These are phyloP conservation scores for Pseudozyma sp. DNA, from an alignment of 1,284 basidiomycete species.

Conservation along the genomic window DNA sequence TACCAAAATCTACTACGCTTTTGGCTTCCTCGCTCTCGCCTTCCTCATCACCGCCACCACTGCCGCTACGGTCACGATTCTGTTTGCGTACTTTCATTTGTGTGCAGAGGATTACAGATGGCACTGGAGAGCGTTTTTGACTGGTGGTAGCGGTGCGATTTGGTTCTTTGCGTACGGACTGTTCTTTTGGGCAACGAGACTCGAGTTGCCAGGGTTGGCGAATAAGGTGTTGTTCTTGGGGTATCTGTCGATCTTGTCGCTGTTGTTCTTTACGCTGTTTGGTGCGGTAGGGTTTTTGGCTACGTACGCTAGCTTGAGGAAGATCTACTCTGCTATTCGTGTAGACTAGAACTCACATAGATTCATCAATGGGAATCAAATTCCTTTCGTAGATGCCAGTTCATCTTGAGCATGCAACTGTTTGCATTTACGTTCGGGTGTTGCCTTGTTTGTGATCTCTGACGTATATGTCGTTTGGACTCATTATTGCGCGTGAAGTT, in stretches of 20 bases:
- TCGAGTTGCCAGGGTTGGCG: constrained; percentile 84
- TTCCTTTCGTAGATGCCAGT: background rate
- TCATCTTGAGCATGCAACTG: background rate
- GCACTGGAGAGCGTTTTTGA: constrained; percentile 96
- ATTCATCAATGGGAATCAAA: no score
- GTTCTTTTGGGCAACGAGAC: constrained; percentile 87
- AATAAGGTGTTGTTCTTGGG: constrained; percentile 90
- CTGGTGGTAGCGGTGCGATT: constrained; percentile 91
- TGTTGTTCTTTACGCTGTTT: constrained; percentile 88
- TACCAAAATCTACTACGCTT: constrained; percentile 76
- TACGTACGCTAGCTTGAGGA: constrained; percentile 52
- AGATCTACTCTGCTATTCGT: constrained; percentile 61
- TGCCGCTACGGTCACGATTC: constrained; percentile 63
- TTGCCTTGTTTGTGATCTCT: no score
- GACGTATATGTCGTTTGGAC: no score
- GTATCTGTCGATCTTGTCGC: constrained; percentile 84
- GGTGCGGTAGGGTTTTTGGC: constrained; percentile 71
- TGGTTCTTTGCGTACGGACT: constrained; percentile 86
- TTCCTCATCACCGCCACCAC: constrained; percentile 81
- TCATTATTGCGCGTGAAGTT: no score
- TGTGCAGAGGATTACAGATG: constrained; percentile 97
- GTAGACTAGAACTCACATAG: constrained; percentile 46
- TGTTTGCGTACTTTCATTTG: constrained; percentile 79
- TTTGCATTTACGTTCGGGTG: no score
- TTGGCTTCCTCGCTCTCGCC: constrained; percentile 89